A percentile compares a stretch with the other conserved stretches of the same genome.
Evolutionary conservation across 306 rosid genomes (phyloP).

Genomic region (Trichosanthes cucumerina): DNA sequence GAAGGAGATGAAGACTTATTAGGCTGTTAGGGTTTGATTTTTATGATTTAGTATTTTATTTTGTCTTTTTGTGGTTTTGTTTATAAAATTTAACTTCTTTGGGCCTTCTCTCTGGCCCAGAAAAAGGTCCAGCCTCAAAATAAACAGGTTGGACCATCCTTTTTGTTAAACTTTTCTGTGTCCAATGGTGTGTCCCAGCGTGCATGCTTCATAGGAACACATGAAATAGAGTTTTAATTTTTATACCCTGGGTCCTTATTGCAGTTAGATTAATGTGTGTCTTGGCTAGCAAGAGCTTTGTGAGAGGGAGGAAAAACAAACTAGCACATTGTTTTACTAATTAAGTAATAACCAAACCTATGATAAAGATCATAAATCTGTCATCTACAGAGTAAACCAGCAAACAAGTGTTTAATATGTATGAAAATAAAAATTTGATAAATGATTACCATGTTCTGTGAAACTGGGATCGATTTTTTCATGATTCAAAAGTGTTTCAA

Average conservation of each 20-base stretch:
- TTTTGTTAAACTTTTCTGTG: too few relatives aligned
- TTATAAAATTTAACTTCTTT: too few relatives aligned
- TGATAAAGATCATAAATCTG: not conserved
- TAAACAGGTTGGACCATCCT: too few relatives aligned
- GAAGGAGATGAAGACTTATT: too few relatives aligned
- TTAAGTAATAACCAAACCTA: not conserved
- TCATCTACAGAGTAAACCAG: not conserved
- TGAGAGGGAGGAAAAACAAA: not conserved
- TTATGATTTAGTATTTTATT: too few relatives aligned
- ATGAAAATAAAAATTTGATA: not conserved
- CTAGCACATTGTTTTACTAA: not conserved
- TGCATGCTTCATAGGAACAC: not conserved
- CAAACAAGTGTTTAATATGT: not conserved
- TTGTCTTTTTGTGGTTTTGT: too few relatives aligned
- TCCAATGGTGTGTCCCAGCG: too few relatives aligned
- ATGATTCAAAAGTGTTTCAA: slow-evolving; percentile 48
- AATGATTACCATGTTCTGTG: slow-evolving; percentile 66
- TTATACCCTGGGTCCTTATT: not conserved
- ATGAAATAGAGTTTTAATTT: not conserved
- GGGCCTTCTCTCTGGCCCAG: too few relatives aligned
- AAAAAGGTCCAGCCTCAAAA: too few relatives aligned
- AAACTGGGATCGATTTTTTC: slow-evolving; percentile 94
- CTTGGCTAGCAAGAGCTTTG: not conserved
- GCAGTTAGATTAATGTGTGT: not conserved
- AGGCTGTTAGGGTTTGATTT: too few relatives aligned